Base-by-base conservation (phyloP, 768 basidiomycete species). In the Tricholoma furcatifolium region DNA sequence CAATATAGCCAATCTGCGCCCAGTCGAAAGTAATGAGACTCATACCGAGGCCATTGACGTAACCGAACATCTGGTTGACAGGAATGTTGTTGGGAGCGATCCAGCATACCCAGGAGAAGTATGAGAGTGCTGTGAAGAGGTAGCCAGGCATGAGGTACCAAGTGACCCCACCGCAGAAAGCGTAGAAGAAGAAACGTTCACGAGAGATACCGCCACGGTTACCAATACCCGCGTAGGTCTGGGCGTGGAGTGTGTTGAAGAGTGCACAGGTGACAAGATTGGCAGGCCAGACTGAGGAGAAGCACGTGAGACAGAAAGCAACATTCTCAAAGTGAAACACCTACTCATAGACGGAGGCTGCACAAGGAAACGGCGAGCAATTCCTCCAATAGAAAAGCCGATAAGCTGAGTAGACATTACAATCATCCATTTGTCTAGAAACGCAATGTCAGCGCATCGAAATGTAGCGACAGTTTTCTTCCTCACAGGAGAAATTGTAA, bases 241-340 rank as follows among this genome's bases (percentile, higher is more conserved):
- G 82, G 0, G 84, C 81, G 67, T 93, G 91, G 0, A 93, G 76
- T 1, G 90, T 92, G 66, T 92, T 93, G 74, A 93, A 91, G 14
- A 81, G 70, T 0, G 76, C 86, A 60, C 89, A 90, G 12, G 78
- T 83, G 38, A 91, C 87, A 18, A 92, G 77, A 53, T 87, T 85
- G 18, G 74, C 69, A 0, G 90, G 90, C 90, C 90, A 92, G 65
- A 91, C 87, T 87, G 73, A 68, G 30, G 66, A 67, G 3, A 67
- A 24, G 17, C 8, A 78, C 55, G 79, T 39, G n/a, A 50, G 30
- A 18, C 9, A 50, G 12, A 23, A 39, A 8, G 47, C 38, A 39
- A 17, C 9, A 8, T 6, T 14, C 23, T 14, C 15, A 15, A n/a
- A 47, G 12, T 36, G 15, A 9, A 31, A 11, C 23, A 65, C 81